Evolutionary conservation across 257 asterid species (phyloP), one percentile per base, ranked within the genome.

Genomic region (Petrea volubilis): DNA sequence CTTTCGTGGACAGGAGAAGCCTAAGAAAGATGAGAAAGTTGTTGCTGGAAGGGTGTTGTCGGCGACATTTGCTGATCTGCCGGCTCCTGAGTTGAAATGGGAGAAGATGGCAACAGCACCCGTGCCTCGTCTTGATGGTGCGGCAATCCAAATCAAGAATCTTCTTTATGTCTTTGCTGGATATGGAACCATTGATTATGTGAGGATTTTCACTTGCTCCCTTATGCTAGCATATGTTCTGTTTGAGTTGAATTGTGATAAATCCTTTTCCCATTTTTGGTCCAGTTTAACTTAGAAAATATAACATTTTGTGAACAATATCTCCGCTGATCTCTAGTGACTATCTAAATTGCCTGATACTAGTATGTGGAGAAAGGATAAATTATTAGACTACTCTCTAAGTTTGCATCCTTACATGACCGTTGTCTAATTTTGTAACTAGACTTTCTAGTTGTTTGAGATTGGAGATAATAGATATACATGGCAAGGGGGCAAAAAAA

Each of bases 81-180:
- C 90, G 5, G 97, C 85, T 53, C 96, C 98, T 7, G 74, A 80
- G 74, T 76, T 93, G 78, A 69, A 84, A 59, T 93, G 97, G 98
- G 96, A 93, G 81, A 84, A 89, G 85, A 93, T 93, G 98, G 80
- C 90, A 7, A 40, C 78, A 9, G 91, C 96, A 55, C 97, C 98
- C 0, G 98, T 93, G 73, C 94, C 98, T 76, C 97, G 98, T 65
- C 97, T 93, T 20, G 98, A 93, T 69, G 97, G 98, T 36, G 96
- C 97, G 12, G 97, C 97, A 5, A 67, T 93, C 61, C 98, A 93
- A 79, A 86, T 93, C 79, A 82, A 83, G 71, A 76, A 93, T 83
- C 96, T 82, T 68, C 94, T 93, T 53, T 93, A 46, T 67, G 98
- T 93, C 25, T 93, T 93, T 81, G 97, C 97, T 77, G 98, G 98